Base-by-base conservation (phyloP, 2,329 filamentous ascomycete genomes). In the Neocatenulostroma microsporum region DNA sequence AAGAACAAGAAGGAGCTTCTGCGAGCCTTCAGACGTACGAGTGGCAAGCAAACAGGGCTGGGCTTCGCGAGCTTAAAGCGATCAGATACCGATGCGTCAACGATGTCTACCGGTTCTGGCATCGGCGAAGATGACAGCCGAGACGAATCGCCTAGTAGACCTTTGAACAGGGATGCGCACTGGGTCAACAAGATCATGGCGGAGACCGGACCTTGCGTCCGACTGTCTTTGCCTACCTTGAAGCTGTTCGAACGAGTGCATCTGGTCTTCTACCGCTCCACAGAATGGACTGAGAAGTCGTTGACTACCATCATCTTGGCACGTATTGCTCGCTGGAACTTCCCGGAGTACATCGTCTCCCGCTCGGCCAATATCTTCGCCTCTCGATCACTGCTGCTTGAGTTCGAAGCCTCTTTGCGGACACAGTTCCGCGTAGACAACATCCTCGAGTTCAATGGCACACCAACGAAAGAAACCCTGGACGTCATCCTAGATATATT, bases 281-380 rank as follows among this genome's bases (percentile, higher is more conserved):
- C 86, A 0, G 84, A 94, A 57, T 98, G 91, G 91, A 94, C 88
- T 0, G 89, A 96, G 52, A 96, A 94, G 59, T 95, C 89, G 1
- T 67, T 98, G 11, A 96, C 86, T 2, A 89, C 88, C 0, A 89
- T 96, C 36, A 94, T 98, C 29, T 72, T 98, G 4, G 85, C 91
- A 6, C 88, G 89, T 46, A 94, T 94, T 39, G 84, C 88, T 2
- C 75, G 79, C 28, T 74, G 85, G 23, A 91, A 88, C 56, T 98
- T 95, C 47, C 88, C 89, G 0, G 70, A 82, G 3, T 98, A 94
- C 54, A 75, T 96, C 15, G 88, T 96, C 4, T 94, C 83, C 41
- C 78, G 91, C 21, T 94, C 87, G 0, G 76, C 81, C 18, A 93
- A 86, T 39, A 94, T 98, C 3, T 98, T 98, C 53, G 61, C 78